A percentile compares a stretch with the other conserved stretches of the same genome.
Evolutionary conservation across 345 rosid genomes (phyloP).

Genomic region (Syzygium aromaticum): DNA sequence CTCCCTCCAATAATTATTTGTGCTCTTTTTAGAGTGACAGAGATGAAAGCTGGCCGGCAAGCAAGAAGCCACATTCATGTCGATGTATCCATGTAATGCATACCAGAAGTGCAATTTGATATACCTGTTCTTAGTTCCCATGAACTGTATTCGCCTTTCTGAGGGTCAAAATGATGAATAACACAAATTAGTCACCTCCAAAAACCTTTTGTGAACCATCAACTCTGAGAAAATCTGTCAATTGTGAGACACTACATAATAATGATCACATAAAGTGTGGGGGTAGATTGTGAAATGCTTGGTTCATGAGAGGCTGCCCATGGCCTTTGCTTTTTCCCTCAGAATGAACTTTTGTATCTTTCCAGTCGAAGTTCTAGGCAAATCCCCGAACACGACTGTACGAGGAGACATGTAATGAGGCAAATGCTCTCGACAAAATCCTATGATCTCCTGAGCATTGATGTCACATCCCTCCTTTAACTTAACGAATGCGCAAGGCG

Average conservation of each 20-base stretch:
- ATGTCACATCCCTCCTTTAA: slow-evolving; percentile 39
- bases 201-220: neutral
- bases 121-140: neutral
- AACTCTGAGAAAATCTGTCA: neutral
- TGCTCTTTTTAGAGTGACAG: no score
- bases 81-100: neutral
- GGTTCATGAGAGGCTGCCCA: slow-evolving; percentile 11
- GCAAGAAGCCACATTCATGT: neutral
- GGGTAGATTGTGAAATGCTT: neutral
- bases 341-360: slow-evolving; percentile 58
- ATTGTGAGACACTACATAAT: neutral
- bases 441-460: slow-evolving; percentile 36
- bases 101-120: neutral
- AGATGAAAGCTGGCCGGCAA: neutral
- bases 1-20: no score
- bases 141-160: no score
- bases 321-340: slow-evolving; percentile 51
- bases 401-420: slow-evolving; percentile 81
- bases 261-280: neutral
- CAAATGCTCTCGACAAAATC: slow-evolving; percentile 44
- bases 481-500: slow-evolving; percentile 81
- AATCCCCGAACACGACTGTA: slow-evolving; percentile 49
- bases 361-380: slow-evolving; percentile 76
- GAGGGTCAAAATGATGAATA: neutral
- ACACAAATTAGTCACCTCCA: neutral